Percentiles rank a stretch among this genome's conserved stretches.
phyloP scores from a whole-genome alignment of 139 green algal genomes.

The Coelastrella sp. region DNA sequence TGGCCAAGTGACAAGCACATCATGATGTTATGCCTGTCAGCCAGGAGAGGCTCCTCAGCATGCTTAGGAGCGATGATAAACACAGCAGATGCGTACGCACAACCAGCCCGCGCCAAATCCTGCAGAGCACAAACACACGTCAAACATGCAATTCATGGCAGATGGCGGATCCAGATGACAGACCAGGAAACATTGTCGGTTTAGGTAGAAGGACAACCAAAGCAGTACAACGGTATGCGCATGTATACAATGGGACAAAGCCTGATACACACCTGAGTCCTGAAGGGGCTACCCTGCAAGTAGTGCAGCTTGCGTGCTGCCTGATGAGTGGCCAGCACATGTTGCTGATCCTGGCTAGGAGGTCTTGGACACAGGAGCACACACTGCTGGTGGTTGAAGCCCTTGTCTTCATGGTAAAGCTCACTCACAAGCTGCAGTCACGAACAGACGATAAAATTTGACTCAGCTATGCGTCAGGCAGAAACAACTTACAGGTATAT shows the following conservation, averaged over 20 bases:
- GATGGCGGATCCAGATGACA: too few species aligned
- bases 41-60: slow-evolving; percentile 18
- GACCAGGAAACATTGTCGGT: too few species aligned
- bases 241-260: not conserved
- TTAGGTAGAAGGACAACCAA: too few species aligned
- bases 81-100: slow-evolving; percentile 15
- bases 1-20: slow-evolving; percentile 17
- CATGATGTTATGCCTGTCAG: slow-evolving; percentile 30
- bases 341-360: not conserved
- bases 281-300: slow-evolving; percentile 49
- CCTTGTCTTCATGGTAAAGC: slow-evolving; percentile 51
- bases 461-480: too few species aligned
- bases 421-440: slow-evolving; percentile 10
- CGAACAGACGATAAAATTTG: not conserved
- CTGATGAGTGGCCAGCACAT: not conserved
- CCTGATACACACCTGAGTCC: slow-evolving; percentile 11
- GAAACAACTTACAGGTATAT: too few species aligned
- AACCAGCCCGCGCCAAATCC: slow-evolving; percentile 29
- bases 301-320: slow-evolving; percentile 36
- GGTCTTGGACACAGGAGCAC: slow-evolving; percentile 14
- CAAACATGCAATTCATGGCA: too few species aligned
- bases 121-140: not conserved
- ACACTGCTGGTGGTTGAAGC: slow-evolving; percentile 18
- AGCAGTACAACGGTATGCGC: too few species aligned
- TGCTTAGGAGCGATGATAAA: slow-evolving; percentile 38